Evolutionary conservation across 2,329 filamentous ascomycete species (phyloP).

Genomic region (Peltaster fructicola): DNA sequence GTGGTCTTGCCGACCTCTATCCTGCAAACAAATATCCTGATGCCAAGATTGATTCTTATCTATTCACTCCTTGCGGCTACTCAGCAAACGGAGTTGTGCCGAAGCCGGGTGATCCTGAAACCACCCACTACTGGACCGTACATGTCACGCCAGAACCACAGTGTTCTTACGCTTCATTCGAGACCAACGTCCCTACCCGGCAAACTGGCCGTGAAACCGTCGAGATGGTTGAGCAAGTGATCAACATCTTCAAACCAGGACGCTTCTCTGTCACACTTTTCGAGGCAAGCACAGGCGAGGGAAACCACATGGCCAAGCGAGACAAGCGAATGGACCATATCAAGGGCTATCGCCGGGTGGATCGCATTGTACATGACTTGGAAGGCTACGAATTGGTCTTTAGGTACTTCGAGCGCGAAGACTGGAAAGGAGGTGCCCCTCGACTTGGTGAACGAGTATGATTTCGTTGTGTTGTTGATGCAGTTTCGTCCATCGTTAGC

Average conservation of each 20-base stretch:
- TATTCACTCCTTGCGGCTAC: constrained; percentile 93
- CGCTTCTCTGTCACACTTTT: constrained; percentile 95
- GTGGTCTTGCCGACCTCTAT: constrained; percentile 79
- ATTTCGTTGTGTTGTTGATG: neutral
- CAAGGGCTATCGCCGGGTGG: constrained; percentile 70
- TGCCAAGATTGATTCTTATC: constrained; percentile 82
- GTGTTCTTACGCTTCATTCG: constrained; percentile 94
- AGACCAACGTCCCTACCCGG: constrained; percentile 86
- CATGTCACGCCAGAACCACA: constrained; percentile 95
- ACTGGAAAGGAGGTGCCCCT: constrained; percentile 51
- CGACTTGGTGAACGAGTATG: constrained; percentile 37
- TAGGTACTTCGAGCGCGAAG: constrained; percentile 84
- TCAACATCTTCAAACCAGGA: constrained; percentile 91
- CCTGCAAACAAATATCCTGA: constrained; percentile 76
- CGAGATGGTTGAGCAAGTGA: constrained; percentile 84
- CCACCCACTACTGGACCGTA: constrained; percentile 87
- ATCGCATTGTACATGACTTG: constrained; percentile 91
- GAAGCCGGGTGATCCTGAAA: constrained; percentile 35
- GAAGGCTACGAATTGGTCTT: constrained; percentile 96
- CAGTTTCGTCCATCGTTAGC: no score
- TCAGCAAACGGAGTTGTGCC: constrained; percentile 93
- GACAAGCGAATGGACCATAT: constrained; percentile 53
- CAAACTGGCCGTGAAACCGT: constrained; percentile 77
- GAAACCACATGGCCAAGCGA: constrained; percentile 25
- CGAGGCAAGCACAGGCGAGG: constrained; percentile 53